Conservation (phyloP, 23 red algal genomes). For the Chondrus crispus region DNA sequence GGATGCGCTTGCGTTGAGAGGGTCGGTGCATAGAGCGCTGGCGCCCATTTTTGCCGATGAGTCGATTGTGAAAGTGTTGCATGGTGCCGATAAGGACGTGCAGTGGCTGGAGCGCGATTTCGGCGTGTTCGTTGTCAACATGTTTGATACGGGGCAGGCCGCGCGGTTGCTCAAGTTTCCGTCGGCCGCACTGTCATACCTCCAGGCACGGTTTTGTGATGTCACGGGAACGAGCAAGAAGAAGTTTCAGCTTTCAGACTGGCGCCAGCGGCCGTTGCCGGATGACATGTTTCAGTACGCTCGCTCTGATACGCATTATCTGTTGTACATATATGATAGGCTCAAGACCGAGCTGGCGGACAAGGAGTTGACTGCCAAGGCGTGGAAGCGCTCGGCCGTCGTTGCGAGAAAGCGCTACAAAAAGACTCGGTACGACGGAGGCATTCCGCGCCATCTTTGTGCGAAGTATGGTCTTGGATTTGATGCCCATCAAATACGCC, state of each 20-base stretch:
- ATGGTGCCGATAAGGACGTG: conserved; percentile 84
- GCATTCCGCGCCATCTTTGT: conserved; percentile 38
- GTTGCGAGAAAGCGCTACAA: conserved; percentile 50
- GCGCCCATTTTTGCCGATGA: conserved; percentile 68
- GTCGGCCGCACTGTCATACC: conserved; percentile 64
- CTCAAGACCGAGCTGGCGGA: conserved; percentile 61
- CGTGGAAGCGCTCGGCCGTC: conserved; percentile 48
- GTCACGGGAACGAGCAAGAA: conserved; percentile 57
- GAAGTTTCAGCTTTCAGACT: conserved; percentile 88
- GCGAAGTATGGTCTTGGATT: conserved; percentile 26
- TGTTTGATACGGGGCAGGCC: conserved; percentile 95
- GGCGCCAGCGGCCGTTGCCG: conserved; percentile 88
- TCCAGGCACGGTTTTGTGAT: conserved; percentile 43
- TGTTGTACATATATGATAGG: conserved; percentile 88
- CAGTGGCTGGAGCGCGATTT: conserved; percentile 98
- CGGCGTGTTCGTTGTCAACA: conserved; percentile 79
- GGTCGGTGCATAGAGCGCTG: conserved; percentile 39
- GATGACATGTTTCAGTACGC: conserved; percentile 85
- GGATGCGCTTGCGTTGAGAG: conserved; percentile 78
- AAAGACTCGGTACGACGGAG: conserved; percentile 34
- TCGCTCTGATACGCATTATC: conserved; percentile 93
- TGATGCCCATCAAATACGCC: conserved; percentile 36
- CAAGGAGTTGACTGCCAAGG: conserved; percentile 18
- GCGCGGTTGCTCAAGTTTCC: conserved; percentile 58
- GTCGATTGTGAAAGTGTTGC: conserved; percentile 80